Percentiles rank a stretch among this genome's conserved stretches.
Conservation (phyloP, 2,329 filamentous ascomycete genomes). For the Penicillium sp. region DNA sequence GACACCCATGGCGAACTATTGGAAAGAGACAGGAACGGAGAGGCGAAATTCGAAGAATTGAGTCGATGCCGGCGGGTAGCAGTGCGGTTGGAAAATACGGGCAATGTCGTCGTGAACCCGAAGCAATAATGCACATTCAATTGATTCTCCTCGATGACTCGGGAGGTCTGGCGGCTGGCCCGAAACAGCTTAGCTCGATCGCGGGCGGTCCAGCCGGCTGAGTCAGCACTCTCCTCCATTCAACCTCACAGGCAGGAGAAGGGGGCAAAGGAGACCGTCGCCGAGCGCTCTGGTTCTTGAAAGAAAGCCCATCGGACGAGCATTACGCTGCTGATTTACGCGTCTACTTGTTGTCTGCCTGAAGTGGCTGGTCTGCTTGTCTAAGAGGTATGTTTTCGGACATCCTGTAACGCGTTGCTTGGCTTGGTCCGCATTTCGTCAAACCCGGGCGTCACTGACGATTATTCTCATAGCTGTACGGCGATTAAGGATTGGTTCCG, state of each 20-base stretch:
- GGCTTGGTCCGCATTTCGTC: slow-evolving; percentile 24
- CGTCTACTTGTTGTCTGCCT: slow-evolving; percentile 25
- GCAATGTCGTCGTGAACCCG: slow-evolving; percentile 22
- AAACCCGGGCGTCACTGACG: slow-evolving; percentile 26
- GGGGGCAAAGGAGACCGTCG: slow-evolving; percentile 35
- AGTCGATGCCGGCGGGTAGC: not conserved
- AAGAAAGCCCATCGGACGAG: slow-evolving; percentile 28
- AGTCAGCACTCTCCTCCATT: slow-evolving; percentile 40
- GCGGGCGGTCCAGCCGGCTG: slow-evolving; percentile 28
- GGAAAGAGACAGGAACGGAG: slow-evolving; percentile 7
- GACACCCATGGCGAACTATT: slow-evolving; percentile 59
- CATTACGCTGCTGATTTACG: slow-evolving; percentile 32
- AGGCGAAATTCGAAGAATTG: not conserved
- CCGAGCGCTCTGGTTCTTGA: slow-evolving; percentile 37
- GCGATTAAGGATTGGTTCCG: slow-evolving; percentile 1
- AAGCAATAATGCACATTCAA: slow-evolving; percentile 22
- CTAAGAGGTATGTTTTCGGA: slow-evolving; percentile 21
- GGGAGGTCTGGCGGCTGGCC: slow-evolving; percentile 32
- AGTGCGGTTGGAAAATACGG: slow-evolving; percentile 21
- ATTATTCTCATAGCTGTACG: slow-evolving; percentile 21
- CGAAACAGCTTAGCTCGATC: slow-evolving; percentile 36
- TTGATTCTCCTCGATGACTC: slow-evolving; percentile 21
- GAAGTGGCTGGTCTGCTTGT: slow-evolving; percentile 15
- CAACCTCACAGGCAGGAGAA: slow-evolving; percentile 42
- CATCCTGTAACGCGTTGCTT: slow-evolving; percentile 34